Evolutionary conservation across 352 stramenopile species (phyloP).

Genomic region (Globisporangium iwayamae): DNA sequence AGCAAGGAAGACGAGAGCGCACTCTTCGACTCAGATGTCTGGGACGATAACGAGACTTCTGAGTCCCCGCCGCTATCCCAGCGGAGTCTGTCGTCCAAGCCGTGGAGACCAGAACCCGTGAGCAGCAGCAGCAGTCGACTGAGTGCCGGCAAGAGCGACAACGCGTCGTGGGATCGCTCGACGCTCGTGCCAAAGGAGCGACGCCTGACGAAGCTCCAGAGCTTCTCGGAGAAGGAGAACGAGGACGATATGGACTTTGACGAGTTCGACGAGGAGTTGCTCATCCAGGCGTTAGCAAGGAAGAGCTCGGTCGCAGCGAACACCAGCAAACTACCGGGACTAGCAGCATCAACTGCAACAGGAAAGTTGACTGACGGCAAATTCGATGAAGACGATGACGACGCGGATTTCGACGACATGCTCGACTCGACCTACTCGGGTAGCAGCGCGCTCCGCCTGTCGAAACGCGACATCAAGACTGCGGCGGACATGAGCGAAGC

Average conservation of each 20-base stretch:
- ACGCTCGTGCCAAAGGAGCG: constrained; percentile 61
- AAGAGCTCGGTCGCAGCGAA: constrained; percentile 27
- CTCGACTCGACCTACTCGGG: constrained; percentile 7
- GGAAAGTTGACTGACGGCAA: background rate
- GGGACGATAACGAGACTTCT: constrained; percentile 46
- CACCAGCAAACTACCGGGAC: background rate
- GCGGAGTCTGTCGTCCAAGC: background rate
- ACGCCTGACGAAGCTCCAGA: constrained; percentile 60
- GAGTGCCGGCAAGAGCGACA: background rate
- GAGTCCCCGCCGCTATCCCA: background rate
- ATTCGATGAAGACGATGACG: constrained; percentile 20
- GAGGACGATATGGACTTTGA: constrained; percentile 60
- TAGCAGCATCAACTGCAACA: background rate
- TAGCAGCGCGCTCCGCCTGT: constrained; percentile 7
- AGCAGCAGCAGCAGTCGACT: background rate
- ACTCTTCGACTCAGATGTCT: constrained; percentile 68
- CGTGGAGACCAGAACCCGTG: background rate
- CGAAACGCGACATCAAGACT: constrained; percentile 9
- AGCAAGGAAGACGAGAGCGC: constrained; percentile 74
- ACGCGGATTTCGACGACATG: constrained; percentile 16
- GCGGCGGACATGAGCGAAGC: constrained; percentile 25
- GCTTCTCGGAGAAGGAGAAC: constrained; percentile 65
- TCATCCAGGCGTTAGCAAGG: constrained; percentile 41
- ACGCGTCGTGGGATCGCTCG: constrained; percentile 49
- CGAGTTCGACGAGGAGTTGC: constrained; percentile 65